These are phyloP conservation scores for Cicer chorassanicum DNA, from an alignment of 306 rosid species.

Conservation along the genomic window DNA sequence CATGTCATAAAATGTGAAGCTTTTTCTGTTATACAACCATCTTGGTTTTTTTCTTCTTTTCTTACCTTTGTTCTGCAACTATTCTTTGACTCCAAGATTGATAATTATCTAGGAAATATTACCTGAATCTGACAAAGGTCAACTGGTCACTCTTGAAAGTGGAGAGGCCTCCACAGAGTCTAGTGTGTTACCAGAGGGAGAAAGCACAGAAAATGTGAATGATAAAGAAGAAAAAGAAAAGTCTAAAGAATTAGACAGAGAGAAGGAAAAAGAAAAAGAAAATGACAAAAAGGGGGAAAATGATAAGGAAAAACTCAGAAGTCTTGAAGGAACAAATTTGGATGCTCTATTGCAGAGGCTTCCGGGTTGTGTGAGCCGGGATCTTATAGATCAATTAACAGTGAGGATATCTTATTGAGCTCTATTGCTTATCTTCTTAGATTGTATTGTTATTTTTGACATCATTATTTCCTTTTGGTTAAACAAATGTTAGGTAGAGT, in stretches of 20 bases:
- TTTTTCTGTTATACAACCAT: background rate
- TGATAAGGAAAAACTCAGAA: conserved; percentile 93
- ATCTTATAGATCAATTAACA: conserved; percentile 95
- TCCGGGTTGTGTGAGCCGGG: conserved; percentile 99
- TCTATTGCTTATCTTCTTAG: conserved; percentile 25
- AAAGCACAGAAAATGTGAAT: conserved; percentile 67
- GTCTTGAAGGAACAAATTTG: conserved; percentile 86
- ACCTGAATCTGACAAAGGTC: conserved; percentile 80
- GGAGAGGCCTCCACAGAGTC: conserved; percentile 67
- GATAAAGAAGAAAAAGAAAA: conserved; percentile 88
- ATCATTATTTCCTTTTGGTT: conserved; percentile 14
- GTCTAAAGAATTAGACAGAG: conserved; percentile 76
- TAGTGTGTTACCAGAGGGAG: conserved; percentile 63
- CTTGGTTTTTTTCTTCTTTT: background rate
- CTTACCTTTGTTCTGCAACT: conserved; percentile 28
- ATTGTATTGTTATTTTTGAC: conserved; percentile 32
- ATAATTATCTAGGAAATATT: conserved; percentile 59
- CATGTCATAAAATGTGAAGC: conserved; percentile 14
- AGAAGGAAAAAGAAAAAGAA: conserved; percentile 63
- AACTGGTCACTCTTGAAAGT: conserved; percentile 56
- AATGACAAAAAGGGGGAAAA: conserved; percentile 74
- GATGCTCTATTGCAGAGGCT: conserved; percentile 98
- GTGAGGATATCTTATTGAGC: conserved; percentile 55
- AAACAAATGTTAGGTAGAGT: conserved; percentile 75
- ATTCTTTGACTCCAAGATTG: conserved; percentile 44